These are phyloP conservation scores for Xerocomellus chrysenteron DNA, from an alignment of 768 basidiomycete species.

Conservation along the genomic window DNA sequence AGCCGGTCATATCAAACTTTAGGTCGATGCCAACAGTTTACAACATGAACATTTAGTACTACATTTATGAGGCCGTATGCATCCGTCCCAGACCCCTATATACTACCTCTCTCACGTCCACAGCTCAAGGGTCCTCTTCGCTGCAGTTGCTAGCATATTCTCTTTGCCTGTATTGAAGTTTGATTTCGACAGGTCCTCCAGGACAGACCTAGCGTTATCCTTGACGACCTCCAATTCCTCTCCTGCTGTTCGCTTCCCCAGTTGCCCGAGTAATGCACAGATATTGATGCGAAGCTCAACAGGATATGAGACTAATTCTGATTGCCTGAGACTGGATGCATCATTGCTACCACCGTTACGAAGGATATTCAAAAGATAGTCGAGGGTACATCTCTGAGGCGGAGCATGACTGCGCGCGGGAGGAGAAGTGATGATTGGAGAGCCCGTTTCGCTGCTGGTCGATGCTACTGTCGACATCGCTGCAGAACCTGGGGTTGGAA, in stretches of 20 bases:
- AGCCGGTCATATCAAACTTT: slow-evolving; percentile 1
- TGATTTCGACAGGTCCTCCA: slow-evolving; percentile 49
- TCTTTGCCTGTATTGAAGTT: slow-evolving; percentile 34
- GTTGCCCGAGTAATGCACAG: slow-evolving; percentile 67
- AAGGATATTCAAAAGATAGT: slow-evolving; percentile 65
- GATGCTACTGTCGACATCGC: slow-evolving; percentile 41
- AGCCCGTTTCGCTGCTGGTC: slow-evolving; percentile 43
- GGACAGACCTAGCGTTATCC: slow-evolving; percentile 46
- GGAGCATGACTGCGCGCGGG: slow-evolving; percentile 39
- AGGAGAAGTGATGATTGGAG: slow-evolving; percentile 48
- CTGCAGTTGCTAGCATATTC: slow-evolving; percentile 37
- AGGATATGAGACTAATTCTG: slow-evolving; percentile 48
- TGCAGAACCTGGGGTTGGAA: slow-evolving; percentile 31
- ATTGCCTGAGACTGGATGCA: slow-evolving; percentile 43
- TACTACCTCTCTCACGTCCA: slow-evolving; percentile 30
- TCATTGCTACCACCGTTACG: slow-evolving; percentile 38
- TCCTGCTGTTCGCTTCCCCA: slow-evolving; percentile 52
- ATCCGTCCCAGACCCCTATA: neutral
- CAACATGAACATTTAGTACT: neutral
- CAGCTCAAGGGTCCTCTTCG: slow-evolving; percentile 42
- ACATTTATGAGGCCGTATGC: neutral
- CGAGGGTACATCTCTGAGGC: slow-evolving; percentile 57
- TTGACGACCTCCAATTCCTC: slow-evolving; percentile 51
- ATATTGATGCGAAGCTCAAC: slow-evolving; percentile 75
- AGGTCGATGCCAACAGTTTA: neutral